phyloP scores from a whole-genome alignment of 2,329 filamentous ascomycete species.

The Pyrenophora seminiperda region DNA sequence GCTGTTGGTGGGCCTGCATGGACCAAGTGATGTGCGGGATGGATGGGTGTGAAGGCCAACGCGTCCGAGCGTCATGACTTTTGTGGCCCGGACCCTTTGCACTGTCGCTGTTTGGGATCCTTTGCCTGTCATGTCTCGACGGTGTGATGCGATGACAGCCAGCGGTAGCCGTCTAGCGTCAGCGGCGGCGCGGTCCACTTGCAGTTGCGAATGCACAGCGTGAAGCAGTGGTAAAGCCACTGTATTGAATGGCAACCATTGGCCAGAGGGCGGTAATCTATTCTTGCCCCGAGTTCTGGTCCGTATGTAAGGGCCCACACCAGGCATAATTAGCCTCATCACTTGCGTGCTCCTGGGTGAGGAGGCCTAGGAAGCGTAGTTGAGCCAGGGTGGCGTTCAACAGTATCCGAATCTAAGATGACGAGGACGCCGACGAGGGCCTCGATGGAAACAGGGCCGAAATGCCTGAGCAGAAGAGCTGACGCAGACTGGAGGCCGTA shows the following conservation, averaged over 20 bases:
- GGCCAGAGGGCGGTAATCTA: conserved; percentile 9
- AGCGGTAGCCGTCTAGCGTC: conserved; percentile 38
- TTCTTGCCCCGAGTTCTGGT: conserved; percentile 10
- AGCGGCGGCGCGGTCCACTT: conserved; percentile 27
- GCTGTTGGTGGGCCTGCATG: conserved; percentile 42
- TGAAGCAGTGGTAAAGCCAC: conserved; percentile 14
- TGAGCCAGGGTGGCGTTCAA: conserved; percentile 29
- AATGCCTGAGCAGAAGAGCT: conserved; percentile 28
- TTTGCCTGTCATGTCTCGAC: conserved; percentile 26
- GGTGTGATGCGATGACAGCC: conserved; percentile 27
- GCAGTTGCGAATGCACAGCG: conserved; percentile 13
- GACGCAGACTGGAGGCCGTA: conserved; percentile 18
- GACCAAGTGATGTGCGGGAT: conserved; percentile 50
- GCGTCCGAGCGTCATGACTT: conserved; percentile 30
- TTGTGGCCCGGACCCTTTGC: conserved; percentile 21
- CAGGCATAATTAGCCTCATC: too few species aligned
- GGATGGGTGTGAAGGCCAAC: conserved; percentile 42
- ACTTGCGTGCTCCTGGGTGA: conserved; percentile 3
- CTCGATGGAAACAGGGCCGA: conserved; percentile 33
- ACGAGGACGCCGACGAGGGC: conserved; percentile 24
- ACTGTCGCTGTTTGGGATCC: conserved; percentile 23
- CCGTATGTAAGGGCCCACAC: conserved; percentile 21
- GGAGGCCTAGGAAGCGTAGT: conserved; percentile 35
- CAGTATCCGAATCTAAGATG: conserved; percentile 31
- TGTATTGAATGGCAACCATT: conserved; percentile 1